Evolutionary conservation across 2,329 filamentous ascomycete genomes (phyloP).

Genomic region (Aspergillus clavatus): DNA sequence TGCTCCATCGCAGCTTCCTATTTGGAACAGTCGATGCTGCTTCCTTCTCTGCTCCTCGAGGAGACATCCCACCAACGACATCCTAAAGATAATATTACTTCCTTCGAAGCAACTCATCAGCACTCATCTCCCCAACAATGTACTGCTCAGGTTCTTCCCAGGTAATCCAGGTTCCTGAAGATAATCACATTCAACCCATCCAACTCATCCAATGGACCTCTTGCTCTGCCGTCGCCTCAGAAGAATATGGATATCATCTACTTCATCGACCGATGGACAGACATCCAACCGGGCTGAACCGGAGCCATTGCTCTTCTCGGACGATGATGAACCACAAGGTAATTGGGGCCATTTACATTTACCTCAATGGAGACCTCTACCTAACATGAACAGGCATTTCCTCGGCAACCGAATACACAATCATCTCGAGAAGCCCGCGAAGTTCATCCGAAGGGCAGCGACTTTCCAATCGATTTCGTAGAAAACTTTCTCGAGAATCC

Average conservation of each 20-base stretch:
- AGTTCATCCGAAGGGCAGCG: slow-evolving; percentile 17
- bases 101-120: too few species aligned
- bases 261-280: slow-evolving; percentile 11
- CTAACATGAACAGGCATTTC: slow-evolving; percentile 7
- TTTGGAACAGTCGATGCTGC: too few species aligned
- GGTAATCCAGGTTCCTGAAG: too few species aligned
- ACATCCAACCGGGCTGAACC: slow-evolving; percentile 11
- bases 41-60: too few species aligned
- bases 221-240: slow-evolving; percentile 24
- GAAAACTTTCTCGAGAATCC: slow-evolving; percentile 31
- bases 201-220: slow-evolving; percentile 17
- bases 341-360: slow-evolving; percentile 2
- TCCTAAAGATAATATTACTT: too few species aligned
- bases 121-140: too few species aligned
- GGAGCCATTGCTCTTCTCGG: neutral
- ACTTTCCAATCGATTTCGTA: slow-evolving; percentile 29
- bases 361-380: neutral
- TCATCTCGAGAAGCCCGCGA: slow-evolving; percentile 4
- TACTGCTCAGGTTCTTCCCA: too few species aligned
- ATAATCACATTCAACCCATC: neutral
- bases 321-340: slow-evolving; percentile 12
- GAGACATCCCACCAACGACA: too few species aligned
- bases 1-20: neutral
- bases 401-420: slow-evolving; percentile 8
- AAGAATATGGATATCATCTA: slow-evolving; percentile 12